Percentiles rank a stretch among this genome's conserved stretches.
These are phyloP conservation scores for Pichia cabralensis DNA, from an alignment of 805 yeast species.

Conservation along the genomic window DNA sequence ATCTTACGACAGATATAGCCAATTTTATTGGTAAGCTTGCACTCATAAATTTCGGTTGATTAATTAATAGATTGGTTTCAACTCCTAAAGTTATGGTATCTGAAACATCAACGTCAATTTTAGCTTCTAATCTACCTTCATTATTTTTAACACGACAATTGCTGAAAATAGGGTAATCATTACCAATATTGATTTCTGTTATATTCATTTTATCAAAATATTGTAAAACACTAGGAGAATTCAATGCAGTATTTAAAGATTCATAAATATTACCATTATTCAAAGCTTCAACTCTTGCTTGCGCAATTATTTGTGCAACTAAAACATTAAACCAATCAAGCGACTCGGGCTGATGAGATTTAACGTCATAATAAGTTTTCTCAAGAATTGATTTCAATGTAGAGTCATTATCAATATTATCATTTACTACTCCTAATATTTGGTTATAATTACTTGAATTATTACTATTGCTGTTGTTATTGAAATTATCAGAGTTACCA, in stretches of 20 bases:
- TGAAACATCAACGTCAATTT: slow-evolving; percentile 81
- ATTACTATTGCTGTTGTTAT: slow-evolving; percentile 3
- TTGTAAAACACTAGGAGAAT: slow-evolving; percentile 57
- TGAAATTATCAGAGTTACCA: slow-evolving; percentile 1
- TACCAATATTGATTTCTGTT: slow-evolving; percentile 86
- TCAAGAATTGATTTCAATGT: slow-evolving; percentile 47
- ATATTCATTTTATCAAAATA: slow-evolving; percentile 69
- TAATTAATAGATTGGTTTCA: slow-evolving; percentile 67
- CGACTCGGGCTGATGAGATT: slow-evolving; percentile 79
- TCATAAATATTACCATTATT: slow-evolving; percentile 76
- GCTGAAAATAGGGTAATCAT: slow-evolving; percentile 90
- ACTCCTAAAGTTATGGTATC: slow-evolving; percentile 82
- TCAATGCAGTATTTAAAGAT: slow-evolving; percentile 59
- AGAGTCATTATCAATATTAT: slow-evolving; percentile 6
- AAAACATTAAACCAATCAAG: slow-evolving; percentile 95
- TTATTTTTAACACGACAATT: slow-evolving; percentile 68
- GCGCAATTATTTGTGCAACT: slow-evolving; percentile 82
- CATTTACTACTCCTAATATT: slow-evolving; percentile 1
- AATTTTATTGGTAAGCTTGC: slow-evolving; percentile 83
- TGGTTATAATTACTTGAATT: not conserved
- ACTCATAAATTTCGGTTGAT: slow-evolving; percentile 73
- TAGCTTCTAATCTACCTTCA: slow-evolving; percentile 60
- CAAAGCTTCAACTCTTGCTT: slow-evolving; percentile 82
- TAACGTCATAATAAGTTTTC: slow-evolving; percentile 86
- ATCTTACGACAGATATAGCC: slow-evolving; percentile 80